These are phyloP conservation scores for Rhododendron simsii DNA, from an alignment of 148 eudicot species.

Conservation along the genomic window DNA sequence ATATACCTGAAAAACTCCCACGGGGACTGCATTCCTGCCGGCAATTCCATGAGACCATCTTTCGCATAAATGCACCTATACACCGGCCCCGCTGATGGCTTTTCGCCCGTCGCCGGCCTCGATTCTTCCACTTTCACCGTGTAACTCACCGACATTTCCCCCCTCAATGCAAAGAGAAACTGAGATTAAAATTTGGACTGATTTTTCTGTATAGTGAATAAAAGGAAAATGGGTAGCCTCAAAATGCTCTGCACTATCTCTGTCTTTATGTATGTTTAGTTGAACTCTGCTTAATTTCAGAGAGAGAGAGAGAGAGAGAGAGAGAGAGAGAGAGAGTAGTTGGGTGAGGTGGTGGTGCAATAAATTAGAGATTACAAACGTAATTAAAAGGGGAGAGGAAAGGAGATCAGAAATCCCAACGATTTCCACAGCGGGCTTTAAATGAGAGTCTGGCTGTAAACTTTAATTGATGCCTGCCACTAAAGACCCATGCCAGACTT, in stretches of 20 bases:
- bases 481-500: not conserved
- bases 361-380: conserved; percentile 16
- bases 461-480: not conserved
- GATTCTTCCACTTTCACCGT: conserved; percentile 64
- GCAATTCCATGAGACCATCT: conserved; percentile 65
- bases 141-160: conserved; percentile 36
- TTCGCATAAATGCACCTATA: conserved; percentile 79
- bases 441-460: not conserved
- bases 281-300: not conserved
- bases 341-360: conserved; percentile 21
- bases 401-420: not conserved
- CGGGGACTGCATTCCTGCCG: conserved; percentile 48
- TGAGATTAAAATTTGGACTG: not conserved
- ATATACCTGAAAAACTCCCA: conserved; percentile 85
- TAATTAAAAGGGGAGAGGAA: not conserved
- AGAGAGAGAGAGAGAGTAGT: not conserved
- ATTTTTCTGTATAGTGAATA: not conserved
- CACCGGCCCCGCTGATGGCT: conserved; percentile 75
- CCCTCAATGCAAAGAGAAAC: not conserved
- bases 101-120: conserved; percentile 37
- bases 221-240: not conserved
- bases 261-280: not conserved
- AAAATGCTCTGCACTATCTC: not conserved
- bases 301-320: not conserved
- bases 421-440: conserved; percentile 18